Conservation (phyloP, 345 rosid species). For the Boechera stricta region DNA sequence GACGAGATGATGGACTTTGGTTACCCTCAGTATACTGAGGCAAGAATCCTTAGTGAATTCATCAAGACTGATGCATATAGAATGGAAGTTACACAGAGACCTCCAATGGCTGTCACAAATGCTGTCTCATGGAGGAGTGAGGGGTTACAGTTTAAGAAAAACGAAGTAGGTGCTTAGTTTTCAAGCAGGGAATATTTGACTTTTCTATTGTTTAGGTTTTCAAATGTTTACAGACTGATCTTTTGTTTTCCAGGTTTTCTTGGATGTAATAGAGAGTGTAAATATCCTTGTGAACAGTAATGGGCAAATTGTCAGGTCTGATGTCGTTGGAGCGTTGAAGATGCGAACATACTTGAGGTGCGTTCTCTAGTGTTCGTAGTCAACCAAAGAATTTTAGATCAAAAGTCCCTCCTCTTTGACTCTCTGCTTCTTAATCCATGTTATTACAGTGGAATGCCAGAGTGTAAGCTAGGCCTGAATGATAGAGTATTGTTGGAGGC, state of each 20-base stretch:
- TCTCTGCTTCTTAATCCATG: not conserved
- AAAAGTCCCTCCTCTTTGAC: constrained; percentile 25
- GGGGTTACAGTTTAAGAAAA: constrained; percentile 74
- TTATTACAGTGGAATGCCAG: constrained; percentile 77
- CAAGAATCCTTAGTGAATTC: constrained; percentile 78
- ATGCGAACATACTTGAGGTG: constrained; percentile 97
- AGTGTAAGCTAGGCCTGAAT: constrained; percentile 83
- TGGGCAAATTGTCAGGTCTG: constrained; percentile 93
- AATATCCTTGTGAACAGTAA: constrained; percentile 97
- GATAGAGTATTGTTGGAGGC: constrained; percentile 83
- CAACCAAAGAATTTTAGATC: constrained; percentile 8
- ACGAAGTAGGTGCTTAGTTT: constrained; percentile 55
- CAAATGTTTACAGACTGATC: constrained; percentile 28
- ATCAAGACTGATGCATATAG: constrained; percentile 88
- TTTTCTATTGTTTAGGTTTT: constrained; percentile 11
- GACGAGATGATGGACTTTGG: constrained; percentile 95
- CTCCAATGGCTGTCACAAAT: constrained; percentile 91
- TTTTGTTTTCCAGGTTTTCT: constrained; percentile 67
- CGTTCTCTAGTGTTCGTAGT: constrained; percentile 32
- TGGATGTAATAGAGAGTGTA: constrained; percentile 94
- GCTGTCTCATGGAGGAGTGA: constrained; percentile 93
- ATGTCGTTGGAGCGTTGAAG: constrained; percentile 96
- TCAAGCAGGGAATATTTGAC: not conserved
- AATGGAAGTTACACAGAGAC: constrained; percentile 82
- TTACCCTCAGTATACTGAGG: constrained; percentile 81